phyloP scores from a whole-genome alignment of 2,329 filamentous ascomycete genomes.

The Seiridium cupressi region DNA sequence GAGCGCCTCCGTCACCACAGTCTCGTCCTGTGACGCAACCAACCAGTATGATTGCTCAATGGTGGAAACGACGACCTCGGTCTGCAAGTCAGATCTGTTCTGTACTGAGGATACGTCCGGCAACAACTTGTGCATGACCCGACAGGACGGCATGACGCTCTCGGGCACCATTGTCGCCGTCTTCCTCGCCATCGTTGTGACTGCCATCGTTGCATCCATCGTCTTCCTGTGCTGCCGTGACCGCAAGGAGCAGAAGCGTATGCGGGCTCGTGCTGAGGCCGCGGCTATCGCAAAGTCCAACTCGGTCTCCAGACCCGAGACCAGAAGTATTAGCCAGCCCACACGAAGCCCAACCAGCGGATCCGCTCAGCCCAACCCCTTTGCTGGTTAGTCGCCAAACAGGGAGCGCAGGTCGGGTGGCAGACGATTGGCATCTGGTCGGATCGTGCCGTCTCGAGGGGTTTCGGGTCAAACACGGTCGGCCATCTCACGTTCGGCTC shows the following conservation, averaged over 20 bases:
- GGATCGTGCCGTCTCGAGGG: neutral
- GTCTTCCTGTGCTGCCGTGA: conserved; percentile 53
- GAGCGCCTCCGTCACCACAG: conserved; percentile 32
- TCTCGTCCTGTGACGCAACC: conserved; percentile 39
- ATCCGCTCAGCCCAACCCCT: conserved; percentile 1
- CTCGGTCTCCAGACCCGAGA: conserved; percentile 1
- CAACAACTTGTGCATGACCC: conserved; percentile 41
- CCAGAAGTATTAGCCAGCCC: neutral
- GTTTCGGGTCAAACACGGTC: neutral
- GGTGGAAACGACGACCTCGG: conserved; percentile 29
- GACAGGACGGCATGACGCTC: conserved; percentile 34
- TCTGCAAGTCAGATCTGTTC: conserved; percentile 41
- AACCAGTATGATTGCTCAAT: conserved; percentile 37
- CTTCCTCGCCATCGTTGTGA: conserved; percentile 41
- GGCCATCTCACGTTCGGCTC: neutral
- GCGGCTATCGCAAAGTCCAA: conserved; percentile 46
- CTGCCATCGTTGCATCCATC: conserved; percentile 36
- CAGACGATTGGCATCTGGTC: neutral
- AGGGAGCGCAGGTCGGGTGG: neutral
- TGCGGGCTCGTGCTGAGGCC: conserved; percentile 46
- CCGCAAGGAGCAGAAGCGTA: conserved; percentile 39
- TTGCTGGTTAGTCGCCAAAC: conserved; percentile 2
- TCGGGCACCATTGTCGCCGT: conserved; percentile 45
- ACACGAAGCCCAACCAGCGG: neutral
- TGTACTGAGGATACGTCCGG: conserved; percentile 42